Evolutionary conservation across 2,329 filamentous ascomycete species (phyloP).

Genomic region (Alternaria sp.): DNA sequence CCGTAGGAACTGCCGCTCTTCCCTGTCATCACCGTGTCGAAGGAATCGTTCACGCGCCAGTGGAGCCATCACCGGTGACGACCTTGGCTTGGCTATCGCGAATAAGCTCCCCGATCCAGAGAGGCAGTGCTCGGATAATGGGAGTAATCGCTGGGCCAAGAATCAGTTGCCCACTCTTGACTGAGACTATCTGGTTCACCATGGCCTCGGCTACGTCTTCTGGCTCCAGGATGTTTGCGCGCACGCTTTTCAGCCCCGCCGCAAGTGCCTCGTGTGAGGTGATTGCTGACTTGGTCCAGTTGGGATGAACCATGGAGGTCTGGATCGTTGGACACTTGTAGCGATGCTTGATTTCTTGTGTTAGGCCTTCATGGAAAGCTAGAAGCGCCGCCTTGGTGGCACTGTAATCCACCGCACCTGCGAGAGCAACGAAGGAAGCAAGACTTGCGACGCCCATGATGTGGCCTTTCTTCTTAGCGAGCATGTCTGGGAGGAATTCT

Average conservation of each 20-base stretch:
- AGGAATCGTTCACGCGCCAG: slow-evolving; percentile 13
- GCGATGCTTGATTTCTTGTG: slow-evolving; percentile 50
- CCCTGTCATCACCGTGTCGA: neutral
- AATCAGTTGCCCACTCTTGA: slow-evolving; percentile 51
- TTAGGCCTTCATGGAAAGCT: slow-evolving; percentile 46
- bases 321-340: slow-evolving; percentile 53
- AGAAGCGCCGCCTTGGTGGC: slow-evolving; percentile 43
- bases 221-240: slow-evolving; percentile 46
- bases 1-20: neutral
- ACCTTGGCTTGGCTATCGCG: slow-evolving; percentile 39
- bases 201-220: slow-evolving; percentile 51
- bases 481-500: slow-evolving; percentile 48
- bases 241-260: slow-evolving; percentile 38
- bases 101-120: slow-evolving; percentile 44
- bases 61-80: slow-evolving; percentile 36
- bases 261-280: slow-evolving; percentile 35
- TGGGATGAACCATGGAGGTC: slow-evolving; percentile 52
- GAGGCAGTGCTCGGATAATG: slow-evolving; percentile 36
- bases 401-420: slow-evolving; percentile 44
- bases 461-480: slow-evolving; percentile 45
- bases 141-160: slow-evolving; percentile 39
- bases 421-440: slow-evolving; percentile 40
- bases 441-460: slow-evolving; percentile 46
- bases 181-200: slow-evolving; percentile 52
- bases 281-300: slow-evolving; percentile 51